A percentile compares a stretch with the other conserved stretches of the same genome.
Conservation (phyloP, 2,329 filamentous ascomycete species). For the Alternaria triticimaculans region DNA sequence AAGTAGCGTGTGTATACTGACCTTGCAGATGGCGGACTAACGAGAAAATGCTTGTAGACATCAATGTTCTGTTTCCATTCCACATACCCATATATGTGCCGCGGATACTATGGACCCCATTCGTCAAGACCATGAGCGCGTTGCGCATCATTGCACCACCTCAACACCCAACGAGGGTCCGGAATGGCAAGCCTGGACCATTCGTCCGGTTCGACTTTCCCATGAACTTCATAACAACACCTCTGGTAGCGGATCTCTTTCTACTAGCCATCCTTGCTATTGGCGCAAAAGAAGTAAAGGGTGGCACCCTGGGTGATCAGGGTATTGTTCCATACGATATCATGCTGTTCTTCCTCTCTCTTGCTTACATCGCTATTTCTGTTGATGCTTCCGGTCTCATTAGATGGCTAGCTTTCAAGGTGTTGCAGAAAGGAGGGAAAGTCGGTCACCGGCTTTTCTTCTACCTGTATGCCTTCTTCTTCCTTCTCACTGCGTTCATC, state of each 20-base stretch:
- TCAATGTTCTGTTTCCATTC: slow-evolving; percentile 73
- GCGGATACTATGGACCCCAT: slow-evolving; percentile 53
- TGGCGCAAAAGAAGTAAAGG: slow-evolving; percentile 69
- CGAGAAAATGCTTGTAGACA: slow-evolving; percentile 57
- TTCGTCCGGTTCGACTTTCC: slow-evolving; percentile 65
- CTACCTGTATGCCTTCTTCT: slow-evolving; percentile 77
- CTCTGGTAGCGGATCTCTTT: slow-evolving; percentile 73
- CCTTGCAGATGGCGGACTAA: neutral
- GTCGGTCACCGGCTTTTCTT: slow-evolving; percentile 73
- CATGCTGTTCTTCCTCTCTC: slow-evolving; percentile 75
- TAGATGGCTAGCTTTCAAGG: slow-evolving; percentile 72
- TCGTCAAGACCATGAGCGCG: slow-evolving; percentile 54
- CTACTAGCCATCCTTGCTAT: slow-evolving; percentile 73
- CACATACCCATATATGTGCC: slow-evolving; percentile 69
- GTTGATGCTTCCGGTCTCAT: slow-evolving; percentile 79
- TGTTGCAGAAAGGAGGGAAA: slow-evolving; percentile 70
- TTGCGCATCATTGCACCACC: slow-evolving; percentile 62
- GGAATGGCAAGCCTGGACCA: slow-evolving; percentile 39
- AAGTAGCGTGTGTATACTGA: slow-evolving; percentile 47
- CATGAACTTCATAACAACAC: slow-evolving; percentile 74
- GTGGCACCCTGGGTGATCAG: slow-evolving; percentile 70
- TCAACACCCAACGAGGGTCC: slow-evolving; percentile 19
- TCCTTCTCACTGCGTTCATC: slow-evolving; percentile 69
- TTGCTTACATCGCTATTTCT: slow-evolving; percentile 79
- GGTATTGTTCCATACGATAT: slow-evolving; percentile 74